Evolutionary conservation across 2,329 filamentous ascomycete species (phyloP).

Genomic region (Alternaria angustiovoidea): DNA sequence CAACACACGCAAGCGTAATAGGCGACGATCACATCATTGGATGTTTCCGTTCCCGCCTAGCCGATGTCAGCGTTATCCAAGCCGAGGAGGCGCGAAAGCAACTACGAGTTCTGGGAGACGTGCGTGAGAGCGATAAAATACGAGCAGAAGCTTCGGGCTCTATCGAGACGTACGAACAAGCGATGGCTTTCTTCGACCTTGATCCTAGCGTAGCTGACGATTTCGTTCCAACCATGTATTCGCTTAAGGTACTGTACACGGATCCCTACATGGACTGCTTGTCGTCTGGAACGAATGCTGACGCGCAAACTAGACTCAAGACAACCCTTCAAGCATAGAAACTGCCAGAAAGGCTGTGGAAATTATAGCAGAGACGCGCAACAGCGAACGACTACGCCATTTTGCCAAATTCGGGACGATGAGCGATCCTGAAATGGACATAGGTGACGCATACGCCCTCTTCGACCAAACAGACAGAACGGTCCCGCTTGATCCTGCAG

Average conservation of each 20-base stretch:
- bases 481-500: constrained; percentile 58
- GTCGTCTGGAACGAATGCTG: constrained; percentile 10
- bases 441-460: constrained; percentile 48
- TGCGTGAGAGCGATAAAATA: constrained; percentile 65
- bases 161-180: constrained; percentile 70
- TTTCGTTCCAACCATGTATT: constrained; percentile 65
- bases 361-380: constrained; percentile 66
- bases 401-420: constrained; percentile 63
- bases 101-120: constrained; percentile 67
- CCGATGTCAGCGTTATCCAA: constrained; percentile 61
- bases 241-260: constrained; percentile 58
- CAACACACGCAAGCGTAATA: constrained; percentile 48
- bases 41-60: constrained; percentile 66
- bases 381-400: constrained; percentile 62
- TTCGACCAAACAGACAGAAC: constrained; percentile 60
- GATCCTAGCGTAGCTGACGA: constrained; percentile 60
- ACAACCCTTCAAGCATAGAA: constrained; percentile 59
- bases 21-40: constrained; percentile 70
- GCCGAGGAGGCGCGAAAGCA: constrained; percentile 65
- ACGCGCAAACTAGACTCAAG: constrained; percentile 53
- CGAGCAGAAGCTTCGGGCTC: constrained; percentile 65
- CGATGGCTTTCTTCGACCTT: constrained; percentile 68
- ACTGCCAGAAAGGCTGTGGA: constrained; percentile 64
- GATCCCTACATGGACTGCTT: background rate
- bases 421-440: constrained; percentile 61